Percentiles rank a stretch among this genome's conserved stretches.
Evolutionary conservation across 2,329 filamentous ascomycete genomes (phyloP).

Genomic region (Immersiporthe knoxdaviesiana): DNA sequence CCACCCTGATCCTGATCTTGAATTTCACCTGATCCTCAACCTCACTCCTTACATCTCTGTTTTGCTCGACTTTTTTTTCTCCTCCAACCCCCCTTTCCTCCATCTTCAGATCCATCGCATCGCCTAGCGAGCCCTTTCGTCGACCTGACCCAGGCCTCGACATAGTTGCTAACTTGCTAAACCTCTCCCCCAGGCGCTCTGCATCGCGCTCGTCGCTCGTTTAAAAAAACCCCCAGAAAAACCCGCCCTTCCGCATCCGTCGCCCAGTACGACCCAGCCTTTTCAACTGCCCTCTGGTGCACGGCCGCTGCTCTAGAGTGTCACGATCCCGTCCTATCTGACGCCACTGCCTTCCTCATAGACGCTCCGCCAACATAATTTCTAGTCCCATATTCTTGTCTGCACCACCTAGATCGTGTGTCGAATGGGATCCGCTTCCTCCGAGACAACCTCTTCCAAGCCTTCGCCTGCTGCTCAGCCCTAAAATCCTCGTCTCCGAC

Average conservation of each 20-base stretch:
- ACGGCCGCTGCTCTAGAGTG: slow-evolving; percentile 21
- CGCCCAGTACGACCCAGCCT: slow-evolving; percentile 16
- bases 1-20: slow-evolving; percentile 20
- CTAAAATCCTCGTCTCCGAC: slow-evolving; percentile 15
- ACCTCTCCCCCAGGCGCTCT: slow-evolving; percentile 27
- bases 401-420: slow-evolving; percentile 23
- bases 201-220: slow-evolving; percentile 29
- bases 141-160: background rate
- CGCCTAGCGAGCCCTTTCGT: slow-evolving; percentile 11
- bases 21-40: slow-evolving; percentile 16
- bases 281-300: slow-evolving; percentile 18
- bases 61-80: slow-evolving; percentile 17
- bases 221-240: no score
- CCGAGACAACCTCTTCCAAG: slow-evolving; percentile 18
- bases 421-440: slow-evolving; percentile 26
- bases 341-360: slow-evolving; percentile 22
- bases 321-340: slow-evolving; percentile 23
- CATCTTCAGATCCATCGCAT: slow-evolving; percentile 14
- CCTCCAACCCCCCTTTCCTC: slow-evolving; percentile 15
- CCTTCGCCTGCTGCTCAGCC: slow-evolving; percentile 16
- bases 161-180: slow-evolving; percentile 17
- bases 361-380: slow-evolving; percentile 17
- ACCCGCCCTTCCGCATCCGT: slow-evolving; percentile 12
- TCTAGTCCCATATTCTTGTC: slow-evolving; percentile 16
- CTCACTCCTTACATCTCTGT: slow-evolving; percentile 18